Evolutionary conservation across 2,329 filamentous ascomycete species (phyloP), one percentile per base, ranked within the genome.

Genomic region (Hypoxylon sp.): DNA sequence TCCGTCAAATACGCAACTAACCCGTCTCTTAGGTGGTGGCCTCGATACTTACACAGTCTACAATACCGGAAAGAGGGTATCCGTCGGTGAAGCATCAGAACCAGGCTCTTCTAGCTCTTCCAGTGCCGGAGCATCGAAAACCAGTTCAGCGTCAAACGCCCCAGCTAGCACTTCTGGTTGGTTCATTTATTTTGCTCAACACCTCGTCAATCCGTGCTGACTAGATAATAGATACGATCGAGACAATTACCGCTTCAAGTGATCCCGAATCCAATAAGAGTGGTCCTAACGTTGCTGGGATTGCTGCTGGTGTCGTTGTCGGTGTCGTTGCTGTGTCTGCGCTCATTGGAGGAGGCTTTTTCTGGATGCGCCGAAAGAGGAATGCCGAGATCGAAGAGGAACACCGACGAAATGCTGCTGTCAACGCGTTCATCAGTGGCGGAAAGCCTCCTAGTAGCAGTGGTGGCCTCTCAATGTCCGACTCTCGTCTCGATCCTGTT

Each of bases 241-340:
- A 66, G 29, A 70, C 69, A 24, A 55, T 70, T 29, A 73, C 67
- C 24, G 54, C 59, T 29, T 46, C 78, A n/a, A 74, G 79, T 0
- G 63, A 76, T 2, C 67, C 74, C 19, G 59, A 66, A 53, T 73
- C 74, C 17, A 77, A 78, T 19, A 60, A 54, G n/a, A 72, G 77
- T 11, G 74, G 80, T 8, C 83, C 90, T n/a, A 94, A 91, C 77
- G 92, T 89, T n/a, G 92, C 90, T 42, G 94, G 91, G 53, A 94
- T 98, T 73, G 94, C 92, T 17, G 95, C 91, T 9, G 95, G 95
- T 67, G 92, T 94, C 1, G 94, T 98, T 1, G 92, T 96, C 8
- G 94, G 93, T 65, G 88, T 97, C 1, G 83, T 97, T 1, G 92
- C 83, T 1, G 76, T 94, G 3, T 87, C 84, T 59, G 91, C 85